These are phyloP conservation scores for Blastomyces parvus DNA, from an alignment of 2,329 filamentous ascomycete species.

Conservation along the genomic window DNA sequence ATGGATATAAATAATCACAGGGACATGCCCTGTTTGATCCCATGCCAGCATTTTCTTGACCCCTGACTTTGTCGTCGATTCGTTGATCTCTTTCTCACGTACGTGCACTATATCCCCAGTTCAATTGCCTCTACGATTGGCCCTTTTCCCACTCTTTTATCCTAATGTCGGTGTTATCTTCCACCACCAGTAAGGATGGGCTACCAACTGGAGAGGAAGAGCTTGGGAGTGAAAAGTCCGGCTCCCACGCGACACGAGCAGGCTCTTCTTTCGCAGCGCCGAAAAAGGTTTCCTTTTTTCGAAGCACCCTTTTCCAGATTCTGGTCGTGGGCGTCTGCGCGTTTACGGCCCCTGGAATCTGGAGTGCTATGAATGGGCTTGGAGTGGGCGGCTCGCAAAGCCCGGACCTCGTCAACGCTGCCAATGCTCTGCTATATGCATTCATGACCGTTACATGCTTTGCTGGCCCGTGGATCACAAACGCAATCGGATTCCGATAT, in stretches of 20 bases:
- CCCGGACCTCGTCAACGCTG: conserved; percentile 59
- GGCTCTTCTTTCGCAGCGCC: not conserved
- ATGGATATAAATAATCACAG: not conserved
- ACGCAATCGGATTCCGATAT: conserved; percentile 60
- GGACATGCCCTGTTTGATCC: not conserved
- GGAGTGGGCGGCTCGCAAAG: conserved; percentile 58
- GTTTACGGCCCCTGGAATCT: conserved; percentile 61
- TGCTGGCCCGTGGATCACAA: conserved; percentile 39
- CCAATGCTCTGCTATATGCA: conserved; percentile 62
- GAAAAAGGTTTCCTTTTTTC: conserved; percentile 27
- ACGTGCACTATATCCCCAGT: not conserved
- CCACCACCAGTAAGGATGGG: not conserved
- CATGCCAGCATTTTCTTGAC: not conserved
- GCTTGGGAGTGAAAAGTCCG: not conserved
- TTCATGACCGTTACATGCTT: conserved; percentile 43
- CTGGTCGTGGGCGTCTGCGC: conserved; percentile 62
- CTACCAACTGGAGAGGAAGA: not conserved
- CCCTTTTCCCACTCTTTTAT: not conserved
- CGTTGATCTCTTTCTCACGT: not conserved
- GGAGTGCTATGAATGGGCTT: conserved; percentile 63
- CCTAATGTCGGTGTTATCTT: not conserved
- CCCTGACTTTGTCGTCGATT: not conserved
- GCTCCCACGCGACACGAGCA: not conserved
- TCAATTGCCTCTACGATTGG: not conserved
- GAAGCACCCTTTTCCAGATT: conserved; percentile 63